phyloP scores from a whole-genome alignment of 179 eudicot genomes.

The Silene vulgaris region DNA sequence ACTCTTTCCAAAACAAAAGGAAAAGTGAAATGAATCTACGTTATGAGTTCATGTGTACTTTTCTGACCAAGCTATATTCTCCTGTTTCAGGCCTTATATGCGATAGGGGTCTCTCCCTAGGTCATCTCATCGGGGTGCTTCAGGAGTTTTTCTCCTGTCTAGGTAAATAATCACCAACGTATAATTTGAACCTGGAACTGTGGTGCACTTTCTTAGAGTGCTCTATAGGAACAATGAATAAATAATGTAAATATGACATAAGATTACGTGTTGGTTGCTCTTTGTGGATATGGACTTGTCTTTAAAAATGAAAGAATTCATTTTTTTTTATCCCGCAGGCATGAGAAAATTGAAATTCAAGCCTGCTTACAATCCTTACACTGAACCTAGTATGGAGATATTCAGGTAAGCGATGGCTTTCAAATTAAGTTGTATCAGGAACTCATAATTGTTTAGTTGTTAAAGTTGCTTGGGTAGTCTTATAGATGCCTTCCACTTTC shows the following conservation, averaged over 20 bases:
- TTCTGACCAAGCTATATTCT: slow-evolving; percentile 6
- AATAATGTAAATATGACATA: background rate
- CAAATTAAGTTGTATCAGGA: too few relatives aligned
- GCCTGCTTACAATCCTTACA: slow-evolving; percentile 96
- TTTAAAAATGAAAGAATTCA: background rate
- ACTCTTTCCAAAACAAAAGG: too few relatives aligned
- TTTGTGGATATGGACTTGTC: background rate
- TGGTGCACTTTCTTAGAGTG: background rate
- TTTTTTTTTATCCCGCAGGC: slow-evolving; percentile 38
- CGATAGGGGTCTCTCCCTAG: slow-evolving; percentile 78
- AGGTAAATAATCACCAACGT: slow-evolving; percentile 37
- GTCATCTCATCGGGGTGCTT: slow-evolving; percentile 84
- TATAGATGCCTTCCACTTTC: background rate
- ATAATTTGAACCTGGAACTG: background rate
- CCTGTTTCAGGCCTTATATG: slow-evolving; percentile 64
- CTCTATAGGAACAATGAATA: background rate
- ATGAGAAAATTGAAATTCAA: slow-evolving; percentile 86
- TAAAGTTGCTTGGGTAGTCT: background rate
- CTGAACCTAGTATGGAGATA: slow-evolving; percentile 97
- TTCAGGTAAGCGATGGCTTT: slow-evolving; percentile 46
- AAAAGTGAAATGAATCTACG: background rate
- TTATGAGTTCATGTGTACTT: background rate
- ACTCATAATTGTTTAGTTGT: slow-evolving; percentile 2
- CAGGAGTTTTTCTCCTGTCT: slow-evolving; percentile 78
- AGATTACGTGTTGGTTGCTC: background rate